Evolutionary conservation across 129 eudicot genomes (phyloP).

Genomic region (Gnaphalium uliginosum): DNA sequence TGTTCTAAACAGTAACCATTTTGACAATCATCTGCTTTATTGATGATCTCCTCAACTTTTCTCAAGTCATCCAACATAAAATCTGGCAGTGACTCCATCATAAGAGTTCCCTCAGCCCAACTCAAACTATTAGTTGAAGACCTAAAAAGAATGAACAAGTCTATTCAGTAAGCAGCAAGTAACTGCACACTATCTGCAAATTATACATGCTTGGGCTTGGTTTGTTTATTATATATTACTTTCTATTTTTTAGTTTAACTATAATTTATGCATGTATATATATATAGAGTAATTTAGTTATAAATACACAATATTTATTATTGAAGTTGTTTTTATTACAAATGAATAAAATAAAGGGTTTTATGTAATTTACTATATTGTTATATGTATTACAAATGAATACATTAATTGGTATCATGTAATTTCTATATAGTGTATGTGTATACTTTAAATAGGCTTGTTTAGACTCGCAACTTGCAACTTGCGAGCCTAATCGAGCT

Average conservation of each 20-base stretch:
- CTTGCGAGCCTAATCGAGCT: no score
- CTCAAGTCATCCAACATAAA: constrained; percentile 55
- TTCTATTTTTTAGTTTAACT: neutral
- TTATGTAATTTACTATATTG: no score
- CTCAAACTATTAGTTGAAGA: constrained; percentile 73
- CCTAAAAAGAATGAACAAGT: constrained; percentile 43
- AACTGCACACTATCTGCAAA: neutral
- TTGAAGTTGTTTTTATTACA: no score
- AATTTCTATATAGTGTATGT: no score
- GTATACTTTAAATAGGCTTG: no score
- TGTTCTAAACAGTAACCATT: constrained; percentile 47
- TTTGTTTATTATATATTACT: neutral
- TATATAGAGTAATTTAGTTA: no score
- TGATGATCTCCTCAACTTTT: constrained; percentile 45
- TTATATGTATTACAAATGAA: no score
- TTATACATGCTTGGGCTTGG: no score
- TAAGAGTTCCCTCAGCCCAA: constrained; percentile 65
- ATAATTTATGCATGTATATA: neutral
- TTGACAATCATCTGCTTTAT: constrained; percentile 33
- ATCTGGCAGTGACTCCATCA: constrained; percentile 58
- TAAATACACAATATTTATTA: no score
- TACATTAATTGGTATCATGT: no score
- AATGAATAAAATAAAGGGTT: no score
- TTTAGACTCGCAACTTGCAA: no score
- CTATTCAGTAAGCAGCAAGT: constrained; percentile 5